Conservation (phyloP, 768 basidiomycete species). For the Cystofilobasidium ferigula region DNA sequence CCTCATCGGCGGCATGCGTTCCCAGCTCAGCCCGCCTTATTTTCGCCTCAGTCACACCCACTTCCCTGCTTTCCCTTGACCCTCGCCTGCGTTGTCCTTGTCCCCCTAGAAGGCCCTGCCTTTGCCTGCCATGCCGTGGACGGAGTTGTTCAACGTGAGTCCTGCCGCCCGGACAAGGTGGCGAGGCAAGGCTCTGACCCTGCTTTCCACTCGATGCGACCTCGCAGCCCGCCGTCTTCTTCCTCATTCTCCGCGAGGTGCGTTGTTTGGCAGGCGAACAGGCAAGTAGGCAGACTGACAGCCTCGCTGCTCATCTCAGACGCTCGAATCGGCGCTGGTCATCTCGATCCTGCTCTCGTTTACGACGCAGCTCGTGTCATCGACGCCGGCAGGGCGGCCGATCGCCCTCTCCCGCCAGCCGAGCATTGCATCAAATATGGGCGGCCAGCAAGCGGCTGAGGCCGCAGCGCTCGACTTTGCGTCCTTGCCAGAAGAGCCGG, state of each 20-base stretch:
- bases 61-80: no score
- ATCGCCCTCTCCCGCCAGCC: not conserved
- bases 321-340: constrained; percentile 16
- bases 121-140: no score
- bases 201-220: no score
- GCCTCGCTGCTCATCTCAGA: not conserved
- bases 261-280: not conserved
- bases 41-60: no score
- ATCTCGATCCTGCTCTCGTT: constrained; percentile 26
- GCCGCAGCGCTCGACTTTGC: not conserved
- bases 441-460: not conserved
- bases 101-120: no score
- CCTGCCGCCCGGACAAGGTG: no score
- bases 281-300: not conserved
- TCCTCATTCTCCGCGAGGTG: not conserved
- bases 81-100: no score
- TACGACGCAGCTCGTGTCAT: constrained; percentile 21
- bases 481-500: not conserved
- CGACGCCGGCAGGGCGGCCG: constrained; percentile 8
- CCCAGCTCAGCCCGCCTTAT: no score
- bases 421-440: not conserved
- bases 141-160: no score
- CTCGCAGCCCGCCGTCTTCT: not conserved
- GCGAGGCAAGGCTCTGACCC: no score
- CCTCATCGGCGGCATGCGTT: no score